Evolutionary conservation across 306 rosid species (phyloP).

Genomic region (Lathyrus tuberosus): DNA sequence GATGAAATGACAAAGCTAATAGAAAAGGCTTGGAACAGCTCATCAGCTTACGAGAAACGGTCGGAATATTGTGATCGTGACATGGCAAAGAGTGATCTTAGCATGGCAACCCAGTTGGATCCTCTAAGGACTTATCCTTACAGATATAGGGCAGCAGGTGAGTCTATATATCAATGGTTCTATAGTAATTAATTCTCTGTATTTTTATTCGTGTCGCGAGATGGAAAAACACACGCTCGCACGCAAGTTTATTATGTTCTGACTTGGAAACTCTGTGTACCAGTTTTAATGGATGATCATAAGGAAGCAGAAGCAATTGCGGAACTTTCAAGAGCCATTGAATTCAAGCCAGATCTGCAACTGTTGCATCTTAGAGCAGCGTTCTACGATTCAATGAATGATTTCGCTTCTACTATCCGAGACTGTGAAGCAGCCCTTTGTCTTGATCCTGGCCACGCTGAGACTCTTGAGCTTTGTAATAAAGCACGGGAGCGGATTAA

Average conservation of each 20-base stretch:
- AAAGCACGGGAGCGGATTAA: slow-evolving; percentile 53
- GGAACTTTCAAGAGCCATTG: slow-evolving; percentile 75
- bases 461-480: slow-evolving; percentile 62
- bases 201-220: slow-evolving; percentile 24
- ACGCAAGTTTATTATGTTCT: slow-evolving; percentile 35
- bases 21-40: slow-evolving; percentile 80
- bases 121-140: slow-evolving; percentile 92
- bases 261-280: slow-evolving; percentile 44
- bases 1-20: slow-evolving; percentile 95
- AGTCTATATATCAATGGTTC: slow-evolving; percentile 16
- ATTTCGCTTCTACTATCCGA: slow-evolving; percentile 56
- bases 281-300: slow-evolving; percentile 96
- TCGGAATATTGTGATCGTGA: slow-evolving; percentile 95
- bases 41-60: slow-evolving; percentile 93
- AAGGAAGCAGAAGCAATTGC: slow-evolving; percentile 81
- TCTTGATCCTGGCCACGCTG: slow-evolving; percentile 71
- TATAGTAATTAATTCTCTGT: slow-evolving; percentile 13
- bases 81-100: slow-evolving; percentile 90
- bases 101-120: slow-evolving; percentile 76
- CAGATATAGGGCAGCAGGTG: slow-evolving; percentile 97
- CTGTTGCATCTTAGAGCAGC: slow-evolving; percentile 91
- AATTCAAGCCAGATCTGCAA: slow-evolving; percentile 80
- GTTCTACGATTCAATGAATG: slow-evolving; percentile 71
- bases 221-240: neutral
- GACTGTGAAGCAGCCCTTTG: slow-evolving; percentile 92